Percentiles rank a stretch among this genome's conserved stretches.
phyloP scores from a whole-genome alignment of 257 asterid species.

The Plantago major region DNA sequence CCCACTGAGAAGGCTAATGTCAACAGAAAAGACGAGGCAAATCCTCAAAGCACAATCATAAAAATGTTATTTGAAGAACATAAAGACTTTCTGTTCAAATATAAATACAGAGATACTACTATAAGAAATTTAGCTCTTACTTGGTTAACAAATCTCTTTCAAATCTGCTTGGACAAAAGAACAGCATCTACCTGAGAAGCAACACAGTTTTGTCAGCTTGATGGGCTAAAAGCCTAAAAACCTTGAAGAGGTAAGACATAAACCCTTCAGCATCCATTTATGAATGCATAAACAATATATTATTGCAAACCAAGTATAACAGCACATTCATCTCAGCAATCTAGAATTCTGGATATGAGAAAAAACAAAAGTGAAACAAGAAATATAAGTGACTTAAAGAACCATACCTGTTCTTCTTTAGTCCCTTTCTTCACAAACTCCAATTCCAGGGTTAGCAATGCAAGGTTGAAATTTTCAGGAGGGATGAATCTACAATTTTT shows the following conservation, averaged over 20 bases:
- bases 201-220: conserved; percentile 22
- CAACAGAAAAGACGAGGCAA: no score
- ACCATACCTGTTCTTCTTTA: conserved; percentile 73
- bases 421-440: conserved; percentile 93
- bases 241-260: conserved; percentile 1
- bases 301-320: background rate
- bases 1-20: no score
- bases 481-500: conserved; percentile 55
- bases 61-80: background rate
- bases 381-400: conserved; percentile 11
- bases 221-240: conserved; percentile 13
- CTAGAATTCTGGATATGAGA: background rate
- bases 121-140: conserved; percentile 31
- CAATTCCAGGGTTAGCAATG: conserved; percentile 81
- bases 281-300: no score
- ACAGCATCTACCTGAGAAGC: conserved; percentile 78
- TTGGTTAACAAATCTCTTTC: conserved; percentile 67
- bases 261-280: conserved; percentile 15
- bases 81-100: conserved; percentile 3
- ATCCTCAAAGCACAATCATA: no score
- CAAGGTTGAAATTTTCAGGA: conserved; percentile 77
- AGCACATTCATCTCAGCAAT: conserved; percentile 9
- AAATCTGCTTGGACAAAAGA: conserved; percentile 65
- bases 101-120: background rate
- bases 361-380: conserved; percentile 1